Evolutionary conservation across 2,329 filamentous ascomycete genomes (phyloP), one percentile per base, ranked within the genome.

Genomic region (Phaeosphaeria sp.): DNA sequence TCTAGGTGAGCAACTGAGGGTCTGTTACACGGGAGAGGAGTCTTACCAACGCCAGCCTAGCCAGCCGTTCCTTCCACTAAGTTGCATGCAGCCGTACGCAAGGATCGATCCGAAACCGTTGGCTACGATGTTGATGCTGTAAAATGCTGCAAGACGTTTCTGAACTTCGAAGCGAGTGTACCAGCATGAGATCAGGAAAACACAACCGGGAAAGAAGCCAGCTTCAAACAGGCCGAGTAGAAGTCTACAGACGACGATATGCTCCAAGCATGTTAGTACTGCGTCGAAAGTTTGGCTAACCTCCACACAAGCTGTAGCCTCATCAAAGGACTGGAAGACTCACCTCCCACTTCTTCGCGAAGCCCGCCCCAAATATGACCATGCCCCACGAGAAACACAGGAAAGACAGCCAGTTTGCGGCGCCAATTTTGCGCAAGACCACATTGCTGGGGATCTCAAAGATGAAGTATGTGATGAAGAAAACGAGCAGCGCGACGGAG

Each of bases 31-130:
- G 2, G 13, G 36, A 18, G 43, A 48, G 33, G 15, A 24, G 39
- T 27, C 18, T 40, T 39, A 59, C 55, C 66, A 66, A 39, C 63
- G 56, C 58, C 58, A 64, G 3, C 64, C 59, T 13, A 57, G 18
- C 52, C 52, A 60, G 5, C 57, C 63, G 17, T 53, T 58, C 9
- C 51, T 49, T 6, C 64, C 64, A 24, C 47, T 51, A 3, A 67
- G 56, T 36, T 57, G 54, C 59, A 64, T 65, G 73, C 74, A 42
- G 79, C 78, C 25, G 84, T 77, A 13, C 76, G 63, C 82, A 0
- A 86, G 72, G 7, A 86, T 73, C 0, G 82, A 82, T 6, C 82
- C 83, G 50, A 86, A 85, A 4, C 81, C 83, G 6, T 82, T 83
- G 7, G 84, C 82, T 56, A 85, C 77, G 47, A 79, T 80, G 1